Evolutionary conservation across 2,329 filamentous ascomycete genomes (phyloP).

Genomic region (Amauroascus niger): DNA sequence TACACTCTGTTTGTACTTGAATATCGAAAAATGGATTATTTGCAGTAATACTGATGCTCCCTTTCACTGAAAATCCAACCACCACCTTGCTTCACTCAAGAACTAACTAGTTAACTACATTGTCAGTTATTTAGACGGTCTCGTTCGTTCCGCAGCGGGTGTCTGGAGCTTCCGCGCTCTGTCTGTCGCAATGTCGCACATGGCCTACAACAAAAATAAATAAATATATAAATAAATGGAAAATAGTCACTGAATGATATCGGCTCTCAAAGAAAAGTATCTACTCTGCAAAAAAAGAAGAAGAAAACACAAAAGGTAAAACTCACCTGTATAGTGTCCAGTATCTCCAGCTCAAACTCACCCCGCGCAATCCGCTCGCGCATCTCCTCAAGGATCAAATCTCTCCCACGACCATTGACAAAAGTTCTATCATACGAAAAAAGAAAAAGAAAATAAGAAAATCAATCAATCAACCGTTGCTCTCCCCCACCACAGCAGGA

Average conservation of each 20-base stretch:
- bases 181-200: conserved; percentile 83
- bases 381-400: conserved; percentile 76
- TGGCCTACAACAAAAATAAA: conserved; percentile 49
- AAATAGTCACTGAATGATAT: conserved; percentile 10
- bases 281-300: neutral
- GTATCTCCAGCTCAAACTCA: conserved; percentile 57
- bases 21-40: too few species aligned
- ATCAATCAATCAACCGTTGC: neutral
- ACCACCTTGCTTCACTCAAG: too few species aligned
- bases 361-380: conserved; percentile 58
- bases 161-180: conserved; percentile 54
- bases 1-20: too few species aligned
- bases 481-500: too few species aligned
- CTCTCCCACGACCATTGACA: conserved; percentile 68
- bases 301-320: neutral
- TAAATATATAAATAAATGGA: too few species aligned
- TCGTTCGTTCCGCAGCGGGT: neutral
- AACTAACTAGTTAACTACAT: neutral
- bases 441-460: neutral
- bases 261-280: neutral
- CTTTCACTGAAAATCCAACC: too few species aligned
- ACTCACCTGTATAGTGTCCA: conserved; percentile 63
- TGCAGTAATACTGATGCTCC: too few species aligned
- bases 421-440: conserved; percentile 51
- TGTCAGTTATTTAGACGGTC: neutral